Evolutionary conservation across 2,329 filamentous ascomycete species (phyloP), one percentile per base, ranked within the genome.

Genomic region (Aspergillus quadrilineatus): DNA sequence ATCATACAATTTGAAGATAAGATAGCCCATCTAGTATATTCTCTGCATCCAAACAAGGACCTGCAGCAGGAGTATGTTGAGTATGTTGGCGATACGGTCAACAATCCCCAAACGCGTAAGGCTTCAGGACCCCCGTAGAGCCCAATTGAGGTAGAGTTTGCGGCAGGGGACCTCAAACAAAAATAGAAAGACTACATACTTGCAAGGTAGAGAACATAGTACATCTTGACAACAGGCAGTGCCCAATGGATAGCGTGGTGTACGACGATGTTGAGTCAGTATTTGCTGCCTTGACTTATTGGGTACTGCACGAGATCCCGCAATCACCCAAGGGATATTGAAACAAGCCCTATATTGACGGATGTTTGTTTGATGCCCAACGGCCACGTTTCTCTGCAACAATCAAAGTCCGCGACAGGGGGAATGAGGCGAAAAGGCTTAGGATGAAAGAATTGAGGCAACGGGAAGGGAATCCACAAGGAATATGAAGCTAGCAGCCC

Each of bases 181-280:
- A 39, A 65, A 62, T 60, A 67, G 60, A 60, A 53, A 53, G 59
- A 66, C 48, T 65, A 88, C 86, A 84, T 86, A 89, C 87, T 89
- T 72, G 88, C 85, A 63, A 89, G 79, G 72, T 89, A 89, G 68
- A 89, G 85, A 60, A 80, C 78, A 71, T 80, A 80, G 66, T 76
- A 77, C 75, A 77, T 77, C 59, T 65, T 65, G 62, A 60, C 17
- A 1, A 17, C 47, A 57, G 26, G 53, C 46, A 51, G 44, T 50
- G 56, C 39, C 64, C 63, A 66, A 66, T 65, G 17, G 54, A 50
- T 54, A 39, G 59, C 56, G 62, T 60, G 57, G 63, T 32, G 59
- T 56, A 55, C 55, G 42, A 55, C 43, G 58, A 59, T 58, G 59
- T 57, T 64, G 63, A 60, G 53, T 58, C 57, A 65, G 62, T 70